A percentile compares a stretch with the other conserved stretches of the same genome.
These are phyloP conservation scores for Chaetomium cochliodes DNA, from an alignment of 495 filamentous ascomycete species.

Conservation along the genomic window DNA sequence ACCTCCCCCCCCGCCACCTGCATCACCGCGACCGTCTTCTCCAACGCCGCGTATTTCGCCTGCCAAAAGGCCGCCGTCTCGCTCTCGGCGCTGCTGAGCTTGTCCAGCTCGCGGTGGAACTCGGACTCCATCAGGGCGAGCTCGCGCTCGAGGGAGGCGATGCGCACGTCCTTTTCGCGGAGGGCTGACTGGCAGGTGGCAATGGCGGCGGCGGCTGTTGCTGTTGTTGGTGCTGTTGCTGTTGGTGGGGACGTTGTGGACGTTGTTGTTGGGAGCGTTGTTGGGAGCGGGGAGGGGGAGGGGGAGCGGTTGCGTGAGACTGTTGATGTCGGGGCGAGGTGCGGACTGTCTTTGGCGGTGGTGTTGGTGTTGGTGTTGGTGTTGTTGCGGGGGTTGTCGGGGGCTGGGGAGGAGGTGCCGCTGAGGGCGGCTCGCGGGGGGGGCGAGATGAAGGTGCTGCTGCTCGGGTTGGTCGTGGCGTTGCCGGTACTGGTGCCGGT, in stretches of 20 bases:
- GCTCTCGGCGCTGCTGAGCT: conserved; percentile 44
- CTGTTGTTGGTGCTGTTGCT: conserved; percentile 3
- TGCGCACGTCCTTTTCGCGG: conserved; percentile 43
- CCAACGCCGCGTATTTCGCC: conserved; percentile 44
- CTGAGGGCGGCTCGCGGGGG: conserved; percentile 44
- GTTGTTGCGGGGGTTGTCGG: conserved; percentile 29
- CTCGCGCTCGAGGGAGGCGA: conserved; percentile 47
- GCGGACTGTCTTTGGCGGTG: background rate
- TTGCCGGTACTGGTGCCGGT: background rate
- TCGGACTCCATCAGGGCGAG: conserved; percentile 45
- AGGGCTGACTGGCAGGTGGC: conserved; percentile 25
- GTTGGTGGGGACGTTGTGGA: too few species aligned
- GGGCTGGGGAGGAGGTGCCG: conserved; percentile 38
- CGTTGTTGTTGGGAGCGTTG: background rate
- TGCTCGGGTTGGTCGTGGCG: conserved; percentile 23
- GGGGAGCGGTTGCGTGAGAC: background rate
- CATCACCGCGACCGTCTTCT: conserved; percentile 36
- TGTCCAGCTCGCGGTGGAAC: conserved; percentile 48
- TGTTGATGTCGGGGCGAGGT: background rate
- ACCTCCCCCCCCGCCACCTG: too few species aligned
- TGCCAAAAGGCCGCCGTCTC: conserved; percentile 51
- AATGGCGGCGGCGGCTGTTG: conserved; percentile 18
- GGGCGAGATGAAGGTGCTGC: conserved; percentile 38
- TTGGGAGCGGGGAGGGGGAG: background rate
- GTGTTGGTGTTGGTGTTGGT: conserved; percentile 2